These are phyloP conservation scores for Endoconidiophora laricicola DNA, from an alignment of 2,329 filamentous ascomycete genomes.

Conservation along the genomic window DNA sequence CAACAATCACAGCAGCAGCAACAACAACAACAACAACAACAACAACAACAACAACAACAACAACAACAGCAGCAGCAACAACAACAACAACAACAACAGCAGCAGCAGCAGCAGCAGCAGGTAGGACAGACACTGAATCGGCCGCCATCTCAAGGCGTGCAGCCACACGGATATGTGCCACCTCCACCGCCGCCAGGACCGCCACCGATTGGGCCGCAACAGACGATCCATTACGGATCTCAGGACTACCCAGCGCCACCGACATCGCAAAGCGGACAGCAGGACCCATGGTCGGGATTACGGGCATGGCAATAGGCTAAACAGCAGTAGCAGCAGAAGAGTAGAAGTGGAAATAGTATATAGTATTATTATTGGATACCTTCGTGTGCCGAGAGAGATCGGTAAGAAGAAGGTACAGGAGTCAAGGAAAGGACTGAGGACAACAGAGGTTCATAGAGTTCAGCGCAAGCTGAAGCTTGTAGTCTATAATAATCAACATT, in stretches of 20 bases:
- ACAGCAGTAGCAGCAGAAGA: not conserved
- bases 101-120: constrained; percentile 27
- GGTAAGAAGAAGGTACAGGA: too few relatives aligned
- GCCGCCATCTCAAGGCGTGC: constrained; percentile 22
- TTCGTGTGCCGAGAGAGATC: too few relatives aligned
- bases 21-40: too few relatives aligned
- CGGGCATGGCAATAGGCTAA: constrained; percentile 32
- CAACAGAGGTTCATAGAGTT: too few relatives aligned
- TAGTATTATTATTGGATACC: not conserved
- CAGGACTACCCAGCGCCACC: constrained; percentile 19
- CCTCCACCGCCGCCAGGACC: constrained; percentile 48
- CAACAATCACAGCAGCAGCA: too few relatives aligned
- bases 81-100: constrained; percentile 19
- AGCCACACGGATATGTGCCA: constrained; percentile 42
- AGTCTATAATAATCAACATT: too few relatives aligned
- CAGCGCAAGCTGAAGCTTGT: too few relatives aligned
- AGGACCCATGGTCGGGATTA: constrained; percentile 36
- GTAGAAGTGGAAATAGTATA: not conserved
- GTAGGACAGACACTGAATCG: constrained; percentile 19
- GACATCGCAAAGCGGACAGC: constrained; percentile 23
- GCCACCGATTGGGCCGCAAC: constrained; percentile 43
- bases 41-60: constrained; percentile 31
- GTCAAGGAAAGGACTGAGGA: too few relatives aligned
- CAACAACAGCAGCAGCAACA: constrained; percentile 19
- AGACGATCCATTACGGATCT: constrained; percentile 39